A percentile compares a stretch with the other conserved stretches of the same genome.
Conservation (phyloP, 176 grass and related monocot species). For the Echinochloa phyllopogon region DNA sequence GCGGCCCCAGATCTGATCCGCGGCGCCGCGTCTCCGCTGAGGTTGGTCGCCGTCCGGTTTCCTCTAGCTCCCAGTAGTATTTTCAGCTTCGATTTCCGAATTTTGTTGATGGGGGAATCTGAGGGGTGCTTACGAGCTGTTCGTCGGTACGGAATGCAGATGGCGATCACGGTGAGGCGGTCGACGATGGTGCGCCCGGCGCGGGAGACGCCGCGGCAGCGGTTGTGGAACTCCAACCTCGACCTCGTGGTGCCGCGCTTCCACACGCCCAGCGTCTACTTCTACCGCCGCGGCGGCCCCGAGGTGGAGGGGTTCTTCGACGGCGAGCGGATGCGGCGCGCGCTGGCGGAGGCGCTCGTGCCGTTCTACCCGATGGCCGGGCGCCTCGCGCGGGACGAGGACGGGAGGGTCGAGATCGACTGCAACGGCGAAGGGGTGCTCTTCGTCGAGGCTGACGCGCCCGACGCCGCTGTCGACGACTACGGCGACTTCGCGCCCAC, state of each 20-base stretch:
- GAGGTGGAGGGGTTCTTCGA: conserved; percentile 57
- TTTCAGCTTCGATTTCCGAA: background rate
- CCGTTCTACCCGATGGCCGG: conserved; percentile 88
- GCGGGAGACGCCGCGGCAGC: conserved; percentile 52
- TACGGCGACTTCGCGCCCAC: conserved; percentile 92
- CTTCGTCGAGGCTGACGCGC: conserved; percentile 80
- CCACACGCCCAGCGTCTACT: conserved; percentile 91
- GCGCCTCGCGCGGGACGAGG: conserved; percentile 69
- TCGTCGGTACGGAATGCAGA: conserved; percentile 25
- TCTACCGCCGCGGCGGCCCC: conserved; percentile 53
- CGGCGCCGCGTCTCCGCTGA: background rate
- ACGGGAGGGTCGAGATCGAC: conserved; percentile 84
- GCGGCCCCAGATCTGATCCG: conserved; percentile 27
- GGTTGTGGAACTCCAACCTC: conserved; percentile 87
- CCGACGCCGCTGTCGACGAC: conserved; percentile 53
- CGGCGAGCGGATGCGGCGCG: conserved; percentile 53
- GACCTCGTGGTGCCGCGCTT: conserved; percentile 84
- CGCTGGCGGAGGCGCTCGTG: conserved; percentile 71
- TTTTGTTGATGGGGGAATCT: background rate
- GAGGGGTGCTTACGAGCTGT: background rate
- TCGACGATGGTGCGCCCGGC: conserved; percentile 79
- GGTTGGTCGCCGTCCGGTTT: conserved; percentile 17
- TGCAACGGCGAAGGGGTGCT: conserved; percentile 80
- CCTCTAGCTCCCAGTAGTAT: background rate
- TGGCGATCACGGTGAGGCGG: conserved; percentile 61